Percentiles rank a stretch among this genome's conserved stretches.
These are phyloP conservation scores for Austroboletus eburneus DNA, from an alignment of 768 basidiomycete species.

Conservation along the genomic window DNA sequence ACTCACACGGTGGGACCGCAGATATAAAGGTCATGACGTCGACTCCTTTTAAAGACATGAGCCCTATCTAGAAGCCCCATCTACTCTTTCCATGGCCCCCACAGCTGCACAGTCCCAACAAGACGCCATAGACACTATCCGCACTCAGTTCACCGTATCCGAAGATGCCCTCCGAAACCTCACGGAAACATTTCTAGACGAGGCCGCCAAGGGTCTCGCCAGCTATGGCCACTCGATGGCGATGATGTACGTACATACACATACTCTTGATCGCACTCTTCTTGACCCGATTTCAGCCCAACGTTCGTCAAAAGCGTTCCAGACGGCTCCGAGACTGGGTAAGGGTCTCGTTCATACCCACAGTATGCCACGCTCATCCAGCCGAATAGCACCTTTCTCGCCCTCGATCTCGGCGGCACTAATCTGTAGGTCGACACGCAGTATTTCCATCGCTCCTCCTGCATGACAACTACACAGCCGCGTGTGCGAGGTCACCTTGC, in stretches of 20 bases:
- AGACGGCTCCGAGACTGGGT: conserved; percentile 92
- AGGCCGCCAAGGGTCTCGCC: conserved; percentile 70
- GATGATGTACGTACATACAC: conserved; percentile 67
- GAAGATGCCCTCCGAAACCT: conserved; percentile 61
- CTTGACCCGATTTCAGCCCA: conserved; percentile 48
- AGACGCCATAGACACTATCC: conserved; percentile 58
- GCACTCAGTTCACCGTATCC: conserved; percentile 66
- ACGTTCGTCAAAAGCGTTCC: conserved; percentile 96
- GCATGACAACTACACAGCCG: conserved; percentile 53
- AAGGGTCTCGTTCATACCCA: conserved; percentile 22
- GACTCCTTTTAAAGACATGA: no score
- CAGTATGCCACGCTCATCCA: conserved; percentile 5
- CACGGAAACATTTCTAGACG: conserved; percentile 74
- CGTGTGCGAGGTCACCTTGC: conserved; percentile 90
- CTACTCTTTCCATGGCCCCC: conserved; percentile 27
- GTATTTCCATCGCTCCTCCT: background rate
- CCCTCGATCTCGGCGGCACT: conserved; percentile 95
- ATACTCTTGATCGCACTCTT: background rate
- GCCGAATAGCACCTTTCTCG: conserved; percentile 78
- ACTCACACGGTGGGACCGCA: no score
- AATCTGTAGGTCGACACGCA: conserved; percentile 69
- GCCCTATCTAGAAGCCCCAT: no score
- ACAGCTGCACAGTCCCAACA: conserved; percentile 44
- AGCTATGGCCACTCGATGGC: conserved; percentile 80
- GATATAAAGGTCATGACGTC: no score